Evolutionary conservation across 2,329 filamentous ascomycete species (phyloP).

Genomic region (Stemphylium lycopersici): DNA sequence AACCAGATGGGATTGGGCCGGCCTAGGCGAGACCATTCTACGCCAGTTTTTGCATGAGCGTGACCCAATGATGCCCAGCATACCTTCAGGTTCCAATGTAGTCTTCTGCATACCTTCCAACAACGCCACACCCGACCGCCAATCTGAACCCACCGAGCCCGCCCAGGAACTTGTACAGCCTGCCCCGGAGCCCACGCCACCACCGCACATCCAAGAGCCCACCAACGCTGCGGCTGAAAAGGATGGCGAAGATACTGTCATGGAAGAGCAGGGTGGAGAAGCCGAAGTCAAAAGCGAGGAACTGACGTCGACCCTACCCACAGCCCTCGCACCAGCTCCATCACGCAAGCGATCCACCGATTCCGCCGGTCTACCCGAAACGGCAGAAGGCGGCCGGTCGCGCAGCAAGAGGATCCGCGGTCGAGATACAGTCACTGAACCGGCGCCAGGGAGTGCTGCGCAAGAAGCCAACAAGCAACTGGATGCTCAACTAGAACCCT

Average conservation of each 20-base stretch:
- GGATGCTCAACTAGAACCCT: conserved; percentile 60
- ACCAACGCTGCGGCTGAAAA: conserved; percentile 2
- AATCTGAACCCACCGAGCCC: conserved; percentile 5
- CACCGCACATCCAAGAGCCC: conserved; percentile 8
- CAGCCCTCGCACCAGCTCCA: conserved; percentile 47
- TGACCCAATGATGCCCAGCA: conserved; percentile 34
- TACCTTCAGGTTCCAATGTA: conserved; percentile 49
- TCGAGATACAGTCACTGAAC: conserved; percentile 62
- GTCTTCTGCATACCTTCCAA: conserved; percentile 50
- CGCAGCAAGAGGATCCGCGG: conserved; percentile 67
- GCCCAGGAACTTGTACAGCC: conserved; percentile 11
- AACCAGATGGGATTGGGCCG: conserved; percentile 54
- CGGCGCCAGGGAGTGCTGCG: conserved; percentile 52
- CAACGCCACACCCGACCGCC: conserved; percentile 22
- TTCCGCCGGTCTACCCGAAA: conserved; percentile 64
- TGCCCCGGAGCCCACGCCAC: conserved; percentile 9
- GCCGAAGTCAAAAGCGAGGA: conserved; percentile 25
- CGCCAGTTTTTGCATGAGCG: conserved; percentile 52
- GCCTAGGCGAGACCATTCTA: conserved; percentile 57
- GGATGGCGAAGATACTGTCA: conserved; percentile 24
- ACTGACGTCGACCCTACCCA: conserved; percentile 11
- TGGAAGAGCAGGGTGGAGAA: conserved; percentile 26
- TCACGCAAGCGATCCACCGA: conserved; percentile 67
- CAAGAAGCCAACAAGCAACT: conserved; percentile 62
- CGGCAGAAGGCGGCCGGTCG: conserved; percentile 60